Evolutionary conservation across 1,139 yeast species (phyloP), one percentile per base, ranked within the genome.

Genomic region (Zygoascus meyerae): DNA sequence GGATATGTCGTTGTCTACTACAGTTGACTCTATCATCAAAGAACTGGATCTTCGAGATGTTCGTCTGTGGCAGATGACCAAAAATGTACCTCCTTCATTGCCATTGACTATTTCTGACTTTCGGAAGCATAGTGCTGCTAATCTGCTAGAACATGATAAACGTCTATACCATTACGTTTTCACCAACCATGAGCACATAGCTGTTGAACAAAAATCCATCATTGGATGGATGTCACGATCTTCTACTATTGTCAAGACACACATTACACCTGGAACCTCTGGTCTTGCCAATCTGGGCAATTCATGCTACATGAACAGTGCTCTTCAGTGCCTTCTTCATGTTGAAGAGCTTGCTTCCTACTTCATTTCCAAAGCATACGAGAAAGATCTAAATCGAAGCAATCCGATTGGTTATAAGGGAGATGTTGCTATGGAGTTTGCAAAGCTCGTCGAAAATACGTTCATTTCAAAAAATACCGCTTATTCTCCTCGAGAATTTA

Each of bases 221-320:
- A 34, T 43, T 15, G 51, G 51, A 12, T 48, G 51, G 51, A 37
- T 48, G 28, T 45, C 49, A 2, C 21, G 41, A 11, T 28, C 39
- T 9, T 34, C 42, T 6, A 45, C 45, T 5, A 26, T 45, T 5
- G 29, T 45, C 7, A 34, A 40, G 16, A 35, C 40, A 35, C 26
- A 17, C 30, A 38, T 42, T 18, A 36, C 39, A 7, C 45, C 45
- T 10, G 87, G 86, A 3, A 69, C 69, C 1, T 67, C 72, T 7
- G 98, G 98, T 0, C 69, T 92, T 44, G 73, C 75, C 40, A 92
- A 92, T 61, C 69, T 92, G 54, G 98, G 98, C 5, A 92, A 92
- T 61, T 85, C 96, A 0, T 92, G 98, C 63, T 92, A 89, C 63
- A 92, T 92, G 97, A 92, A 92, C 65, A 86, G 96, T 12, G 97